Conservation (phyloP, 345 rosid genomes). For the Brassica incana region DNA sequence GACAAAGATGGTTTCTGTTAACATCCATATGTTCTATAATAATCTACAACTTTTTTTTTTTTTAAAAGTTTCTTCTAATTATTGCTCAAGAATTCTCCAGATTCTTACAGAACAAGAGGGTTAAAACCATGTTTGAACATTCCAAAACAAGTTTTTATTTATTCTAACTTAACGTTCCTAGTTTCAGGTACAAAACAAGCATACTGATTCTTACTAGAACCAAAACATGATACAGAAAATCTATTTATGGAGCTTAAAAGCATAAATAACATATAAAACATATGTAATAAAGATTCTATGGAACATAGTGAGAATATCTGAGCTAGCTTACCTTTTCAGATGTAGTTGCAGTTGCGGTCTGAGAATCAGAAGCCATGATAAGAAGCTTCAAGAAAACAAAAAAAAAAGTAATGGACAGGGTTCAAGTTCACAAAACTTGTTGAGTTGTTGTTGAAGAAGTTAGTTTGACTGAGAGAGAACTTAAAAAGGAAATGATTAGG, state of each 20-base stretch:
- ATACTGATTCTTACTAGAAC: constrained; percentile 5
- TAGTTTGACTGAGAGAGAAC: constrained; percentile 29
- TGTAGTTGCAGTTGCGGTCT: constrained; percentile 17
- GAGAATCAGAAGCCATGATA: constrained; percentile 44
- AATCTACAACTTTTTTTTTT: constrained; percentile 5
- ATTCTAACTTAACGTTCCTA: neutral
- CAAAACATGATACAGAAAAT: constrained; percentile 6
- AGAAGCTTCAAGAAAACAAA: constrained; percentile 12
- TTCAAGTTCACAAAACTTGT: neutral
- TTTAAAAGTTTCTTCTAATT: constrained; percentile 7
- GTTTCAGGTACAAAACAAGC: neutral
- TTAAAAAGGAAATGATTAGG: constrained; percentile 26
- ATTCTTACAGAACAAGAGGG: neutral
- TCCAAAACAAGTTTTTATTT: neutral
- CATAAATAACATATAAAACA: neutral
- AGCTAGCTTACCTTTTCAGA: constrained; percentile 31
- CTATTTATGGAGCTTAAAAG: constrained; percentile 14
- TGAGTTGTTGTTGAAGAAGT: constrained; percentile 22
- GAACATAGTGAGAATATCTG: neutral
- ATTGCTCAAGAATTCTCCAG: constrained; percentile 14
- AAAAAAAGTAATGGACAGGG: constrained; percentile 41
- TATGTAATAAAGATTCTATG: constrained; percentile 14
- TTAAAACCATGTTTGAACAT: neutral
- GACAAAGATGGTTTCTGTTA: constrained; percentile 1
- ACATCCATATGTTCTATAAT: constrained; percentile 17